A percentile compares a stretch with the other conserved stretches of the same genome.
phyloP scores from a whole-genome alignment of 2,329 filamentous ascomycete species.

The Thermomyces lanuginosus region DNA sequence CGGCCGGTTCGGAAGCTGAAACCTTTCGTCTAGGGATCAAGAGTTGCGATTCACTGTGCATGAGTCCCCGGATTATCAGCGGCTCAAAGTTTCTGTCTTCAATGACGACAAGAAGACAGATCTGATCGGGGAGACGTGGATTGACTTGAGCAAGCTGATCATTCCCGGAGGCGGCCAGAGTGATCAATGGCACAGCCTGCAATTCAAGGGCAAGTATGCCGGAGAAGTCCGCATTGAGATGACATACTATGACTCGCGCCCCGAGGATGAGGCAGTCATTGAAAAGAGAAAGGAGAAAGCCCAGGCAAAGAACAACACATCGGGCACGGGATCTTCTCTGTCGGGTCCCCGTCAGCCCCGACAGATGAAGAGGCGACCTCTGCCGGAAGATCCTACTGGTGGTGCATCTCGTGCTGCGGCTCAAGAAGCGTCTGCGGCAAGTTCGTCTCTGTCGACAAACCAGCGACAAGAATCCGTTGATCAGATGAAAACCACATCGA shows the following conservation, averaged over 20 bases:
- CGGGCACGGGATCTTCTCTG: constrained; percentile 13
- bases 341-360: constrained; percentile 38
- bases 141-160: constrained; percentile 67
- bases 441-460: no score
- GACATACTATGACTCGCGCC: constrained; percentile 83
- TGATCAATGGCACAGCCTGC: constrained; percentile 79
- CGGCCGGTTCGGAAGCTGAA: constrained; percentile 1
- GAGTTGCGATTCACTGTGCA: constrained; percentile 92
- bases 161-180: constrained; percentile 78
- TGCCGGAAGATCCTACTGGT: constrained; percentile 60
- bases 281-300: constrained; percentile 35
- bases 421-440: no score
- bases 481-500: no score
- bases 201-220: constrained; percentile 84
- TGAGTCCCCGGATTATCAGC: constrained; percentile 90
- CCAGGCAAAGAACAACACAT: constrained; percentile 15
- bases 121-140: constrained; percentile 84
- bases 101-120: constrained; percentile 98
- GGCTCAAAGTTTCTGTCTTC: constrained; percentile 88
- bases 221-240: constrained; percentile 89
- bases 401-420: no score
- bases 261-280: constrained; percentile 54
- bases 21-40: constrained; percentile 58
- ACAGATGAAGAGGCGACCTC: constrained; percentile 63
- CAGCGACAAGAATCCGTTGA: no score